phyloP scores from a whole-genome alignment of 2,329 filamentous ascomycete species.

The Sporothrix brasiliensis region DNA sequence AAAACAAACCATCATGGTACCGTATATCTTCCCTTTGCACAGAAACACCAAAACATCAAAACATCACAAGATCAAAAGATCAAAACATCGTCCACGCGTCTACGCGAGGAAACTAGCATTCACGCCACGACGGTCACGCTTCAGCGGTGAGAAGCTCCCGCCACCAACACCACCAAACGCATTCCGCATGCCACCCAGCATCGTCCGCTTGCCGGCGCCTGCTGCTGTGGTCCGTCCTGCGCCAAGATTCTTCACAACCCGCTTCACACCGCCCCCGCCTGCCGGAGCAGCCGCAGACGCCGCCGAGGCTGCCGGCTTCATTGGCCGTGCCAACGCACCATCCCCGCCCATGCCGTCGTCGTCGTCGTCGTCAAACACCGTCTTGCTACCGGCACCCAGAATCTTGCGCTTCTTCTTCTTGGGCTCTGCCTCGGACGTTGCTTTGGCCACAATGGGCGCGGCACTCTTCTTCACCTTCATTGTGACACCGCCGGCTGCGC shows the following conservation, averaged over 20 bases:
- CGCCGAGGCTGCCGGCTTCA: slow-evolving; percentile 8
- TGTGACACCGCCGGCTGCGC: slow-evolving; percentile 38
- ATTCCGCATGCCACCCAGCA: slow-evolving; percentile 45
- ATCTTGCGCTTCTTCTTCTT: slow-evolving; percentile 76
- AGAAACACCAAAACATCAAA: neutral
- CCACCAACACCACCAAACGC: slow-evolving; percentile 48
- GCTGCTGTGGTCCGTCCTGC: slow-evolving; percentile 37
- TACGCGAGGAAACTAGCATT: slow-evolving; percentile 61
- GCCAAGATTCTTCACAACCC: slow-evolving; percentile 36
- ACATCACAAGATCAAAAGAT: too few relatives aligned
- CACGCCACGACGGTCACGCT: slow-evolving; percentile 66
- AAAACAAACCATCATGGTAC: slow-evolving; percentile 22
- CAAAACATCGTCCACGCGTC: neutral
- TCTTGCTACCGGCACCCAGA: slow-evolving; percentile 63
- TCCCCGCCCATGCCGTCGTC: slow-evolving; percentile 43
- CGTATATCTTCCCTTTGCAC: neutral
- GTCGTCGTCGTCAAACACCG: slow-evolving; percentile 72
- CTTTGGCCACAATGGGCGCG: slow-evolving; percentile 29
- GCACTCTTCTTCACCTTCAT: slow-evolving; percentile 32
- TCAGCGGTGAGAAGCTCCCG: slow-evolving; percentile 68
- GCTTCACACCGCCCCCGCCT: slow-evolving; percentile 37
- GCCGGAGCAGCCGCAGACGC: slow-evolving; percentile 43
- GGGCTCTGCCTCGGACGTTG: slow-evolving; percentile 44
- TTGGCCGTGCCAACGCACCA: slow-evolving; percentile 8
- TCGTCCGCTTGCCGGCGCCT: slow-evolving; percentile 40